Evolutionary conservation across 805 yeast genomes (phyloP).

Genomic region (Naumovozyma baii): DNA sequence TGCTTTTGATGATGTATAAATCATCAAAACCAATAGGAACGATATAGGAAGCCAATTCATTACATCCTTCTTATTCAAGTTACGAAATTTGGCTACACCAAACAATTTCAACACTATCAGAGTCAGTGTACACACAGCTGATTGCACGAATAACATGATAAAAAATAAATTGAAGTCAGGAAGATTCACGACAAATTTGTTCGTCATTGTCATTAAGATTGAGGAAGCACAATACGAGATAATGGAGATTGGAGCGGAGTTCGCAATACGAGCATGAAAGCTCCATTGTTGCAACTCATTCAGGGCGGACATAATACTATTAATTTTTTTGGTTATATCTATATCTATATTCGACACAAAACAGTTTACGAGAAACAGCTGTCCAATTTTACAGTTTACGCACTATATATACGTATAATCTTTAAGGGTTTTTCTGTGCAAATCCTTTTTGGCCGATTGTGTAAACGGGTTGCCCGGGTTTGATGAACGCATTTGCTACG

Average conservation of each 20-base stretch:
- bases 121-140: conserved; percentile 66
- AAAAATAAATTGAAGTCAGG: conserved; percentile 71
- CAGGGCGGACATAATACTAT: conserved; percentile 29
- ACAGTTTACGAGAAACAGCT: no score
- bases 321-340: no score
- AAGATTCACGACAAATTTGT: conserved; percentile 70
- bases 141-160: conserved; percentile 77
- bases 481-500: no score
- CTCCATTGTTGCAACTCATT: conserved; percentile 7
- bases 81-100: conserved; percentile 73
- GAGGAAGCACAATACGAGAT: conserved; percentile 79
- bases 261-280: conserved; percentile 18
- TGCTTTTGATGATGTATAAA: conserved; percentile 90
- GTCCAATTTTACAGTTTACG: no score
- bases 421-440: no score
- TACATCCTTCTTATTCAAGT: conserved; percentile 74
- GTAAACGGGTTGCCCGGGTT: no score
- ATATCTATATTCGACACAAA: no score
- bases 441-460: no score
- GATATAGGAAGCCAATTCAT: conserved; percentile 93
- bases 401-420: no score
- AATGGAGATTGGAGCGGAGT: conserved; percentile 48
- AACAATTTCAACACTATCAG: conserved; percentile 58
- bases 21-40: conserved; percentile 77
- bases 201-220: conserved; percentile 88